These are phyloP conservation scores for Parasarocladium wereldwijsianum DNA, from an alignment of 2,329 filamentous ascomycete species.

Conservation along the genomic window DNA sequence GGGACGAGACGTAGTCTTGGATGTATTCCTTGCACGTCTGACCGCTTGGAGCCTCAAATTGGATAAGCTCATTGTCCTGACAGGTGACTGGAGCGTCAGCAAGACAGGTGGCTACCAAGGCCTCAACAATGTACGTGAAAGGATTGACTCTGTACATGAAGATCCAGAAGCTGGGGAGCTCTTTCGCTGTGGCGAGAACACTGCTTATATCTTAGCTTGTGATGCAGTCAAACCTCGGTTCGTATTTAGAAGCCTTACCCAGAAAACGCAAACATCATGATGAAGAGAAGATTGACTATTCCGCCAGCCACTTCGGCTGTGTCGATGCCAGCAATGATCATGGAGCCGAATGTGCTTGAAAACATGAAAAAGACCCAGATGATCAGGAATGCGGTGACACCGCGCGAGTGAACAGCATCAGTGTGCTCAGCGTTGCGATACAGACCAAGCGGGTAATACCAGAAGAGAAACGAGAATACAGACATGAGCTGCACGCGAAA, in stretches of 20 bases:
- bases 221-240: too few species aligned
- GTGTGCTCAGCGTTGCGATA: slow-evolving; percentile 41
- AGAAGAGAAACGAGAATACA: slow-evolving; percentile 49
- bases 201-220: too few species aligned
- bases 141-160: slow-evolving; percentile 64
- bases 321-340: slow-evolving; percentile 44
- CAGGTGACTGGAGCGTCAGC: slow-evolving; percentile 47
- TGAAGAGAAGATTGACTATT: slow-evolving; percentile 48
- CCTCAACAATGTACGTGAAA: slow-evolving; percentile 58
- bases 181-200: slow-evolving; percentile 44
- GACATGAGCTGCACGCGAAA: slow-evolving; percentile 12
- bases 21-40: slow-evolving; percentile 44
- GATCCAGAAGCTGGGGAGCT: slow-evolving; percentile 61
- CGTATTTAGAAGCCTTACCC: not conserved
- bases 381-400: slow-evolving; percentile 48
- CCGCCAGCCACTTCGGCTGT: slow-evolving; percentile 49
- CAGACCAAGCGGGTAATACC: slow-evolving; percentile 55
- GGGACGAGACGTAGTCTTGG: slow-evolving; percentile 17
- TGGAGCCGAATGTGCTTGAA: slow-evolving; percentile 48
- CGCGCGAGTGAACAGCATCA: slow-evolving; percentile 28
- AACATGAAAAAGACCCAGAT: slow-evolving; percentile 50
- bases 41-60: slow-evolving; percentile 40
- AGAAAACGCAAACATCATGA: slow-evolving; percentile 47
- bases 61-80: slow-evolving; percentile 46
- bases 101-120: slow-evolving; percentile 48